Base-by-base conservation (phyloP, 2,329 filamentous ascomycete genomes). In the Alternaria arborescens region DNA sequence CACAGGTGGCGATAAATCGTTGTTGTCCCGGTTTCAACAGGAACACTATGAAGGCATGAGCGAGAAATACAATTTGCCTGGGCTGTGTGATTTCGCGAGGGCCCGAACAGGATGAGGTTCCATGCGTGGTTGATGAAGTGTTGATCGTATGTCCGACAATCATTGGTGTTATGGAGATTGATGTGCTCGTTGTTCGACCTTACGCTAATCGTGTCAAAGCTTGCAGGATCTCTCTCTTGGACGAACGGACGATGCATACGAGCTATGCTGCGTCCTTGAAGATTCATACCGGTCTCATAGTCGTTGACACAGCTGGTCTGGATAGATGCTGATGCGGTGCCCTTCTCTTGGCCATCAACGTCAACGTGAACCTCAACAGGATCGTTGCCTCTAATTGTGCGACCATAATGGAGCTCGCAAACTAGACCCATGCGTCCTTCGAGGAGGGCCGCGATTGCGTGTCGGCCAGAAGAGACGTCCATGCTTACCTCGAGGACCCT, bases 371-470 rank as follows among this genome's bases (percentile, higher is more conserved):
- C 56, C 5, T 73, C 68, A 5, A 58, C 42, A 36, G 52, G 41
- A n/a, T 10, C 52, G 8, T 65, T 55, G 22, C 41, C 44, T 11
- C 40, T 40, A 12, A 26, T 8, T 22, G 38, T 53, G 1, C 42
- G 42, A 30, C 64, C 64, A 22, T 64, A 67, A 12, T 55, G 65
- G 16, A 77, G 67, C 48, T 90, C 85, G 67, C 84, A 89, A 1
- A 90, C 82, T 71, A 90, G 82, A 4, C 87, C 88, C 71, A 86
- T 81, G 3, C 88, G 83, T 7, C 86, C 86, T 62, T 87, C 83
- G 47, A 90, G 79, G 8, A 91, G 77, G 30, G 86, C 83, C 16
- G 87, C 88, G 52, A 90, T 79, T 7, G 86, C 82, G 65, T 86
- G 82, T 43, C 82, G 81, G 8, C 84, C 79, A 3, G 81, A 83